A percentile compares a stretch with the other conserved stretches of the same genome.
phyloP scores from a whole-genome alignment of 768 basidiomycete genomes.

The Boletus subparvulus region DNA sequence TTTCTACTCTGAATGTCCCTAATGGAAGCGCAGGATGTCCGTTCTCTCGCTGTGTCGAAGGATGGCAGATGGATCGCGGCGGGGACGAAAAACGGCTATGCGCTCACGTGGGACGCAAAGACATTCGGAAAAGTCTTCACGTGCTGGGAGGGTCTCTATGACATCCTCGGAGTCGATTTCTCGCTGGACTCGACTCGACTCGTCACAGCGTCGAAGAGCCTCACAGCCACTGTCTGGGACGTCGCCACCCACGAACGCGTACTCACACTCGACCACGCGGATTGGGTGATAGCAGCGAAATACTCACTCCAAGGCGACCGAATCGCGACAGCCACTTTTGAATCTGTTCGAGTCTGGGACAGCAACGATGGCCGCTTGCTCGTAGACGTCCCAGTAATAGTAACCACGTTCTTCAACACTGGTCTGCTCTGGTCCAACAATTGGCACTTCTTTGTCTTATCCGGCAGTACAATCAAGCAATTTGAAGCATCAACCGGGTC shows the following conservation, averaged over 20 bases:
- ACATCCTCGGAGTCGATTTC: slow-evolving; percentile 1
- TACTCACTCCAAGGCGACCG: background rate
- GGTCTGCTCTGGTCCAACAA: background rate
- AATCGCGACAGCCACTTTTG: background rate
- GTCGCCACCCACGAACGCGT: background rate
- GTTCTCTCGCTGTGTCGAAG: too few relatives aligned
- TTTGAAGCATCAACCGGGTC: background rate
- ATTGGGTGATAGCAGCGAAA: background rate
- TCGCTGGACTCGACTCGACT: slow-evolving; percentile 2
- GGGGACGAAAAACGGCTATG: too few relatives aligned
- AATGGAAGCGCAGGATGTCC: too few relatives aligned
- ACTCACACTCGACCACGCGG: background rate
- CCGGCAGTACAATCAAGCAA: background rate
- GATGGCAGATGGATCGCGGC: too few relatives aligned
- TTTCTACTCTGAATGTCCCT: too few relatives aligned
- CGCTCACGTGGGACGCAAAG: too few relatives aligned
- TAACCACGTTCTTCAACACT: background rate
- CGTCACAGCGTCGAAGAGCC: background rate
- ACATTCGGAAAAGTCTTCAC: too few relatives aligned
- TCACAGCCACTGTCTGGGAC: background rate
- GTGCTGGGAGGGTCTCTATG: too few relatives aligned
- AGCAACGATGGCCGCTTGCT: background rate
- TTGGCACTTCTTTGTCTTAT: background rate
- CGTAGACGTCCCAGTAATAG: background rate
- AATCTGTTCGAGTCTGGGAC: background rate